A percentile compares a stretch with the other conserved stretches of the same genome.
phyloP scores from a whole-genome alignment of 371 early-diverging fungal genomes.

The Mucor irregularis region DNA sequence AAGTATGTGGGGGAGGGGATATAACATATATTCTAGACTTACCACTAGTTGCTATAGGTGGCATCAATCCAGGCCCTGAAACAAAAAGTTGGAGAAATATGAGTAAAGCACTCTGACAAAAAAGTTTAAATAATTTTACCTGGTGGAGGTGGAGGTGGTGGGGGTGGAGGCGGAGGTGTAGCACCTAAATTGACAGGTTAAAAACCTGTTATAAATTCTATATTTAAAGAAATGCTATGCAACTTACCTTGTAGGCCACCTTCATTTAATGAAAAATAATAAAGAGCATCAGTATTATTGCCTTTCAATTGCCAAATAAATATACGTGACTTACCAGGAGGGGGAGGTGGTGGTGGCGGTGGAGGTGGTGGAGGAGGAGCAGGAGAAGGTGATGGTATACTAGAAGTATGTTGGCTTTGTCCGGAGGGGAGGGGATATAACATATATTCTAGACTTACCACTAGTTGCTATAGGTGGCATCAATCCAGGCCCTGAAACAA shows the following conservation, averaged over 20 bases:
- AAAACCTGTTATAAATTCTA: no score
- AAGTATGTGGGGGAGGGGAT: neutral
- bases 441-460: neutral
- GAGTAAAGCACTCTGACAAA: neutral
- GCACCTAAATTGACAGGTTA: neutral
- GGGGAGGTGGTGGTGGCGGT: slow-evolving; percentile 14
- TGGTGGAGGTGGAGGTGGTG: slow-evolving; percentile 17
- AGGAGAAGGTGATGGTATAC: neutral
- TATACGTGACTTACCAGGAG: slow-evolving; percentile 6
- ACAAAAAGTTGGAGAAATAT: neutral
- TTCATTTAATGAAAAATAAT: no score
- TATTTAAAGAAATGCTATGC: no score
- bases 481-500: neutral
- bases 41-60: neutral
- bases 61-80: neutral
- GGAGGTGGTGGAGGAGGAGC: slow-evolving; percentile 4
- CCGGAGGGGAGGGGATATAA: neutral
- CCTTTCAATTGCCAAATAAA: neutral
- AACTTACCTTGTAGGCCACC: no score
- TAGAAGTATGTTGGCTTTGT: neutral
- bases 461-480: neutral
- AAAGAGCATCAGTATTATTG: no score
- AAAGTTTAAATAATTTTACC: neutral
- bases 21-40: neutral
- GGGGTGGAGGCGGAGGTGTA: slow-evolving; percentile 14